These are phyloP conservation scores for Macaranga tanarius DNA, from an alignment of 441 rosid species.

Conservation along the genomic window DNA sequence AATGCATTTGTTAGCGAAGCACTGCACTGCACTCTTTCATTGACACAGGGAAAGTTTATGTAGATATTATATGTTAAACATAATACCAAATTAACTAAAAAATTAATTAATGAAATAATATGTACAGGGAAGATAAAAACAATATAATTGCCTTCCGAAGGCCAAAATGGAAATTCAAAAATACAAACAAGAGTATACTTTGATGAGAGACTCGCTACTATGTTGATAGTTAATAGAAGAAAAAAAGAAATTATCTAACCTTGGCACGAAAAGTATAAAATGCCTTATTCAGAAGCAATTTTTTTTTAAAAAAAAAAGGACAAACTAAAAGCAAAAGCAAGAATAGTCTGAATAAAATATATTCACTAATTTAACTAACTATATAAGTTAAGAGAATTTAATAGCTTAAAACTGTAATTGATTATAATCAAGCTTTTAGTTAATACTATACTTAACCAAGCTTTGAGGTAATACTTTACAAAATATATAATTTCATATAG, in stretches of 20 bases:
- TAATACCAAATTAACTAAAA: not conserved
- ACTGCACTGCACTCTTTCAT: not conserved
- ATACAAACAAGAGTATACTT: not conserved
- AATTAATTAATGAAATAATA: not conserved
- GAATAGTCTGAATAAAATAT: not conserved
- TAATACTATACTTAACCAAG: not conserved
- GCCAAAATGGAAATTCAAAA: not conserved
- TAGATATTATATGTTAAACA: not conserved
- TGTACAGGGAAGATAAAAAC: not conserved
- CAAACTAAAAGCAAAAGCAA: slow-evolving; percentile 5
- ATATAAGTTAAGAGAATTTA: slow-evolving; percentile 2
- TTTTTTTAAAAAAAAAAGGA: not conserved
- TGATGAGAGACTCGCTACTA: not conserved
- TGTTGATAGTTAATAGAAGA: not conserved
- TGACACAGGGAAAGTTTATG: not conserved
- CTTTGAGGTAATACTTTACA: slow-evolving; percentile 9
- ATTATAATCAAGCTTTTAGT: slow-evolving; percentile 16
- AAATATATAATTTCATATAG: slow-evolving; percentile 13
- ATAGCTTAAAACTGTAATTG: slow-evolving; percentile 3
- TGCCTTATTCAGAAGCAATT: not conserved
- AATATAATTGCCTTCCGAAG: slow-evolving; percentile 1
- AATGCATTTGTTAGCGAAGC: not conserved
- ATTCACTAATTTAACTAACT: not conserved
- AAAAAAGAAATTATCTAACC: not conserved
- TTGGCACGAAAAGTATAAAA: not conserved